These are phyloP conservation scores for Coprinopsis strossmayeri DNA, from an alignment of 768 basidiomycete species.

Conservation along the genomic window DNA sequence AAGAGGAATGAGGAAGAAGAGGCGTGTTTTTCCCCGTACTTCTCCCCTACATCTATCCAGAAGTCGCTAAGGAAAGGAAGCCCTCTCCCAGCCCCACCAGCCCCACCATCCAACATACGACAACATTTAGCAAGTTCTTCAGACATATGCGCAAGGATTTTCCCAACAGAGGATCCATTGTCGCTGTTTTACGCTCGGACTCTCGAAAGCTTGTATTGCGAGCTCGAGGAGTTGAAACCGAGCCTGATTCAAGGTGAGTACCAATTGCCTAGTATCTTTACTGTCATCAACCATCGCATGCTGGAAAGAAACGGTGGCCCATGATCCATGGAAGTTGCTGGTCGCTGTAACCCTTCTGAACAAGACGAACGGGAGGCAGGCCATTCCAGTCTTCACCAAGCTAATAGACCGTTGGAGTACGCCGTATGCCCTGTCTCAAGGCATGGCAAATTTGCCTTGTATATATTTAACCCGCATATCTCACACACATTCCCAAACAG, in stretches of 20 bases:
- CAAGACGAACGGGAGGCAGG: slow-evolving; percentile 56
- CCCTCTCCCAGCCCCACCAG: too few relatives aligned
- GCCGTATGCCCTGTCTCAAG: slow-evolving; percentile 45
- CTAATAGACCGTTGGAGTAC: slow-evolving; percentile 54
- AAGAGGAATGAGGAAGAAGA: too few relatives aligned
- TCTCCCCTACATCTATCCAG: too few relatives aligned
- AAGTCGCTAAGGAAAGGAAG: too few relatives aligned
- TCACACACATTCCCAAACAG: slow-evolving; percentile 26
- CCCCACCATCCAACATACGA: too few relatives aligned
- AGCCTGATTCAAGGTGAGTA: slow-evolving; percentile 32
- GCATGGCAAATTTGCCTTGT: slow-evolving; percentile 23
- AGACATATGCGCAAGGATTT: too few relatives aligned
- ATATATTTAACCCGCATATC: background rate
- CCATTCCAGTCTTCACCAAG: slow-evolving; percentile 60
- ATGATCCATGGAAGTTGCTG: slow-evolving; percentile 65
- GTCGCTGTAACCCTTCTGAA: slow-evolving; percentile 65
- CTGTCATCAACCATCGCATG: background rate
- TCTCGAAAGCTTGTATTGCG: slow-evolving; percentile 18
- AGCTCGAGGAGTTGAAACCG: slow-evolving; percentile 25
- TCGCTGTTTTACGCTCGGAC: slow-evolving; percentile 21
- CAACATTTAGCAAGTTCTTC: too few relatives aligned
- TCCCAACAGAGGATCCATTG: slow-evolving; percentile 16
- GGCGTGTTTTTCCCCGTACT: too few relatives aligned
- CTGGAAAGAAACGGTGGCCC: slow-evolving; percentile 38
- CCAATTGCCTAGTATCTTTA: background rate